These are phyloP conservation scores for Paecilomyces fulvus DNA, from an alignment of 2,329 filamentous ascomycete species.

Conservation along the genomic window DNA sequence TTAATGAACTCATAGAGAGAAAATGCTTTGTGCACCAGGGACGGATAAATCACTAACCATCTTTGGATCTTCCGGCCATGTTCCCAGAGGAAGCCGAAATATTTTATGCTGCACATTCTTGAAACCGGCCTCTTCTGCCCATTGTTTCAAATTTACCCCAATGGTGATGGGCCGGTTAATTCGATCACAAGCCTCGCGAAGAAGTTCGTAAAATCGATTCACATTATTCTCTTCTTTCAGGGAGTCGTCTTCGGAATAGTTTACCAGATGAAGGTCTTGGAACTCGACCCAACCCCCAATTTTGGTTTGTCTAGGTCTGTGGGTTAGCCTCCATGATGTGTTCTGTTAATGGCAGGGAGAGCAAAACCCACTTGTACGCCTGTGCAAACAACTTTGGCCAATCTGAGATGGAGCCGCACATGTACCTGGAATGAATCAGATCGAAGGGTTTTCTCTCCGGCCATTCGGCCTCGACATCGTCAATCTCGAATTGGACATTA, in stretches of 20 bases:
- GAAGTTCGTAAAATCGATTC: conserved; percentile 1
- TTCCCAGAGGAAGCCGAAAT: conserved; percentile 2
- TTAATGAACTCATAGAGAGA: neutral
- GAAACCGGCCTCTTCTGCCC: conserved; percentile 1
- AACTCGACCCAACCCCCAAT: conserved; percentile 12
- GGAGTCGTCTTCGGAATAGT: conserved; percentile 10
- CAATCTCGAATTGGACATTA: conserved; percentile 11
- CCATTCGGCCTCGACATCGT: conserved; percentile 11
- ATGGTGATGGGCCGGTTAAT: conserved; percentile 4
- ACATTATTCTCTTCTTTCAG: neutral
- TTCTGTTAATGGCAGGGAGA: neutral
- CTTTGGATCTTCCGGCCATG: conserved; percentile 3
- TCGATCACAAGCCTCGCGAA: neutral
- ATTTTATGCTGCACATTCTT: conserved; percentile 1
- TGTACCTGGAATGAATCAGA: conserved; percentile 10
- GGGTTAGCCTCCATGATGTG: neutral
- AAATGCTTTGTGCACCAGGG: neutral
- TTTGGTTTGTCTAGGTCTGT: conserved; percentile 6
- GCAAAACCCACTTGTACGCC: conserved; percentile 4
- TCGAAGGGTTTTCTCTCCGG: conserved; percentile 8
- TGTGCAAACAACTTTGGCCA: conserved; percentile 10
- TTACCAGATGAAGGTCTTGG: conserved; percentile 3
- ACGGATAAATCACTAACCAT: neutral
- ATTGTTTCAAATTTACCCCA: conserved; percentile 1
- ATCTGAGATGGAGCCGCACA: conserved; percentile 5